These are phyloP conservation scores for Talaromyces sp. DNA, from an alignment of 2,329 filamentous ascomycete species.

Conservation along the genomic window DNA sequence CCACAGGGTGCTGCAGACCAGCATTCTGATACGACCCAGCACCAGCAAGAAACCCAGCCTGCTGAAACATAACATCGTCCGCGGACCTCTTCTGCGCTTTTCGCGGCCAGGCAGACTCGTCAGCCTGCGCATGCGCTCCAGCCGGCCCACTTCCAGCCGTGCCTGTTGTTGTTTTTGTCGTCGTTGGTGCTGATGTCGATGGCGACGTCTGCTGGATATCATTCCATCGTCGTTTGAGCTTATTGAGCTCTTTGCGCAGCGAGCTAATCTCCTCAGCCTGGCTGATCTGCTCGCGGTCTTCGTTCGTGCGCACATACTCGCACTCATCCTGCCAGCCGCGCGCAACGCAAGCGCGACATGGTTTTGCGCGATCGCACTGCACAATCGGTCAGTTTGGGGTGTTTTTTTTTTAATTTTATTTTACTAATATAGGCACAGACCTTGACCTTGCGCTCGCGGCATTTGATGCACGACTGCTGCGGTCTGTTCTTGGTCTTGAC, in stretches of 20 bases:
- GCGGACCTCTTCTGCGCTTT: neutral
- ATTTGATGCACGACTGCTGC: slow-evolving; percentile 23
- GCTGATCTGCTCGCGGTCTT: slow-evolving; percentile 61
- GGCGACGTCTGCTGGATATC: slow-evolving; percentile 1
- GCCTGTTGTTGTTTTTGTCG: neutral
- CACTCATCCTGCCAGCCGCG: slow-evolving; percentile 24
- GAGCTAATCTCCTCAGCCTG: slow-evolving; percentile 39
- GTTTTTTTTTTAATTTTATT: too few species aligned
- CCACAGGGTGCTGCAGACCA: neutral
- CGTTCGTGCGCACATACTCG: slow-evolving; percentile 29
- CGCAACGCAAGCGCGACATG: slow-evolving; percentile 21
- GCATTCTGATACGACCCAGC: neutral
- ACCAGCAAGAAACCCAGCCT: neutral
- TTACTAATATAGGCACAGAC: slow-evolving; percentile 7
- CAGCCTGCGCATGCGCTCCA: neutral
- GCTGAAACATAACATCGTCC: neutral
- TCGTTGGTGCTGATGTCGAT: neutral
- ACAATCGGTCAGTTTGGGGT: neutral
- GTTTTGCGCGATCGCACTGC: slow-evolving; percentile 24
- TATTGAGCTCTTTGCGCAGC: slow-evolving; percentile 19
- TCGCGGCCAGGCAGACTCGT: neutral
- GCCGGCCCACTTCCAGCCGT: too few species aligned
- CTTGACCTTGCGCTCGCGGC: slow-evolving; percentile 25
- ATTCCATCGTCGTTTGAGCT: slow-evolving; percentile 6
- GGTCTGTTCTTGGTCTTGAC: slow-evolving; percentile 20